Percentiles rank a stretch among this genome's conserved stretches.
Evolutionary conservation across 2,329 filamentous ascomycete genomes (phyloP).

Genomic region (Exutisphaerella laricina): DNA sequence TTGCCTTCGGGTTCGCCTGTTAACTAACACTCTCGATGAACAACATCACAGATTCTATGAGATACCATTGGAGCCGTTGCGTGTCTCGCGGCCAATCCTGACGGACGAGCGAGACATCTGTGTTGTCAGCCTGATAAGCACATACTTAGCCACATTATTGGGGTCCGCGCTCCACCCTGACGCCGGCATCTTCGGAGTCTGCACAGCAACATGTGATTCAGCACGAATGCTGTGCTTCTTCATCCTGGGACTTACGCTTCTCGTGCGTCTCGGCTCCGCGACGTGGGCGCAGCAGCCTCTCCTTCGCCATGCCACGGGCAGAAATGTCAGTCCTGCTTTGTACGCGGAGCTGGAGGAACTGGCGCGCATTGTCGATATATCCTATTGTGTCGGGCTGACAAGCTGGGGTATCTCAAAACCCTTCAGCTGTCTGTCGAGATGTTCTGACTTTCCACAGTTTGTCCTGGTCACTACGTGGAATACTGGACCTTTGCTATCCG

Average conservation of each 20-base stretch:
- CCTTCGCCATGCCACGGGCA: conserved; percentile 30
- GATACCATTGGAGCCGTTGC: too few relatives aligned
- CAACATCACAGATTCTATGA: too few relatives aligned
- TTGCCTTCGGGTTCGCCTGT: too few relatives aligned
- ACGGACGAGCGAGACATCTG: too few relatives aligned
- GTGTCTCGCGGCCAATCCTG: too few relatives aligned
- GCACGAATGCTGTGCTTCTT: conserved; percentile 4
- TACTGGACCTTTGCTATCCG: conserved; percentile 76
- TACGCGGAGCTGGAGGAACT: conserved; percentile 82
- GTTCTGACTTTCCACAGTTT: conserved; percentile 73
- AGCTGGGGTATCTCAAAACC: conserved; percentile 78
- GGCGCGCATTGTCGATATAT: conserved; percentile 85
- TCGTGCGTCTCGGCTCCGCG: conserved; percentile 21
- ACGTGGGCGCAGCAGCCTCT: conserved; percentile 29
- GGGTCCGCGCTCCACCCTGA: background rate
- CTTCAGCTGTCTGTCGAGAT: conserved; percentile 80
- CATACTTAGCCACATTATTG: too few relatives aligned
- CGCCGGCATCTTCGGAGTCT: background rate
- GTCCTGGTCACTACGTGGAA: conserved; percentile 82
- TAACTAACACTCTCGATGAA: too few relatives aligned
- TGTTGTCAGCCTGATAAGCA: too few relatives aligned
- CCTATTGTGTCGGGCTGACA: conserved; percentile 84
- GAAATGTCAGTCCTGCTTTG: conserved; percentile 54
- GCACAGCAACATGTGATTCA: conserved; percentile 30
- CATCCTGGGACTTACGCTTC: conserved; percentile 14